Conservation (phyloP, 352 stramenopile genomes). For the Pythium dissimile region DNA sequence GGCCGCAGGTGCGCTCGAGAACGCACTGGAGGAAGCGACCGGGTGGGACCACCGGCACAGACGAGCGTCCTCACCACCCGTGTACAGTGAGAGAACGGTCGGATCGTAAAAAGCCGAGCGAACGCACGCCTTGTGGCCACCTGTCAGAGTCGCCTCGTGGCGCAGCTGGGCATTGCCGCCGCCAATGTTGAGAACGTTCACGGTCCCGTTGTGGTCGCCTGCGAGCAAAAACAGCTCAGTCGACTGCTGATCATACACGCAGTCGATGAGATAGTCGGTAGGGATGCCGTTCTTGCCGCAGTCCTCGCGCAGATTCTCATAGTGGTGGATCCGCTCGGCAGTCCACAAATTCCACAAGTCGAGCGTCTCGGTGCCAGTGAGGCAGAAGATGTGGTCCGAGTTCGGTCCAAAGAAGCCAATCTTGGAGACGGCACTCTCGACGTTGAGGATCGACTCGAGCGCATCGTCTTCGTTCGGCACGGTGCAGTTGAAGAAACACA, state of each 20-base stretch:
- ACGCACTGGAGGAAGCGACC: slow-evolving; percentile 4
- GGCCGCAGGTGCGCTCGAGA: too few species aligned
- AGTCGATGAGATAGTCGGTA: slow-evolving; percentile 87
- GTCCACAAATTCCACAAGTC: slow-evolving; percentile 89
- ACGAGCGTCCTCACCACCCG: slow-evolving; percentile 83
- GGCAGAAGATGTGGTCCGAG: slow-evolving; percentile 78
- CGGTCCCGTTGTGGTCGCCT: slow-evolving; percentile 70
- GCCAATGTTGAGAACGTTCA: slow-evolving; percentile 74
- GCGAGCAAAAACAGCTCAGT: slow-evolving; percentile 75
- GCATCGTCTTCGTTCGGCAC: slow-evolving; percentile 86
- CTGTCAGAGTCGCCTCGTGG: slow-evolving; percentile 42
- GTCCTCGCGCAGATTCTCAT: slow-evolving; percentile 66
- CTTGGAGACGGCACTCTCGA: slow-evolving; percentile 84
- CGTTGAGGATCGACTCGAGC: slow-evolving; percentile 87
- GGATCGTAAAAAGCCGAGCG: slow-evolving; percentile 77
- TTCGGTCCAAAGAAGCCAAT: slow-evolving; percentile 87
- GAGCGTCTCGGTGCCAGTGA: slow-evolving; percentile 87
- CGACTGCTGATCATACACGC: slow-evolving; percentile 70
- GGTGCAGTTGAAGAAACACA: slow-evolving; percentile 88
- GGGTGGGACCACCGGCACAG: slow-evolving; percentile 73
- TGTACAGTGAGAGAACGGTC: slow-evolving; percentile 48
- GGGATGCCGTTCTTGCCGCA: slow-evolving; percentile 58
- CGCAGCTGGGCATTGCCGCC: slow-evolving; percentile 47
- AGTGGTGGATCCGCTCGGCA: slow-evolving; percentile 79
- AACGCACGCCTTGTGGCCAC: slow-evolving; percentile 84